Base-by-base conservation (phyloP, 176 grass and related monocot genomes). In the Raddia distichophylla region DNA sequence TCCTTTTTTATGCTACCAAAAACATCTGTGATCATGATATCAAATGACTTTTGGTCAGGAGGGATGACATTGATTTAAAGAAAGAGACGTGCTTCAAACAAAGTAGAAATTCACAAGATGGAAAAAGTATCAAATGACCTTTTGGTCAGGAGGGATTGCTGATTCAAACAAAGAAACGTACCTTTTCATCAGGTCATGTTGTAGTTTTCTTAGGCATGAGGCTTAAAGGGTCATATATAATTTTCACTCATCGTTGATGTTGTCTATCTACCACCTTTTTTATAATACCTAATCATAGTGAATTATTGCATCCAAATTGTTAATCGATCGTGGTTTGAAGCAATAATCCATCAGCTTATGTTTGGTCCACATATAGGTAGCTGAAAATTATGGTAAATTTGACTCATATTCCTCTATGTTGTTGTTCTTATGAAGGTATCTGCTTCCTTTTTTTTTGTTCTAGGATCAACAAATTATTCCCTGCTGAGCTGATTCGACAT, bases 161-260 rank as follows among this genome's bases (percentile, higher is more conserved):
- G 37, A 97, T 92, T 82, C 89, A 57, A 97, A 94, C 80, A 94
- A 89, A 88, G 94, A 97, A 1, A 27, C 27, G 27, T 27, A 27
- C 0, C 27, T 27, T 27, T 27, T 27, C 0, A 27, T 27, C 0
- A 27, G 27, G 69, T 97, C 90, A 2, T 97, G 91, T 68, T 97
- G 94, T 69, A 94, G 77, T 57, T 97, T 90, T 76, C 79, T 91
- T 97, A 67, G 94, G 94, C 86, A 90, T 92, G 83, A 89, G 86
- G 70, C 92, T 97, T 60, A 97, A 97, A 94, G 92, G 94, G 94
- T 97, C 90, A 97, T 92, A 73, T 91, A 50, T 54, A 33, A 19
- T 4, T 64, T 74, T 27, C 64, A 55, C 67, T 75, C 10, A 67
- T 67, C 58, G 52, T 43, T 76, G 49, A 8, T 59, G 40, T 58